phyloP scores from a whole-genome alignment of 257 asterid species.

The Prunella vulgaris region DNA sequence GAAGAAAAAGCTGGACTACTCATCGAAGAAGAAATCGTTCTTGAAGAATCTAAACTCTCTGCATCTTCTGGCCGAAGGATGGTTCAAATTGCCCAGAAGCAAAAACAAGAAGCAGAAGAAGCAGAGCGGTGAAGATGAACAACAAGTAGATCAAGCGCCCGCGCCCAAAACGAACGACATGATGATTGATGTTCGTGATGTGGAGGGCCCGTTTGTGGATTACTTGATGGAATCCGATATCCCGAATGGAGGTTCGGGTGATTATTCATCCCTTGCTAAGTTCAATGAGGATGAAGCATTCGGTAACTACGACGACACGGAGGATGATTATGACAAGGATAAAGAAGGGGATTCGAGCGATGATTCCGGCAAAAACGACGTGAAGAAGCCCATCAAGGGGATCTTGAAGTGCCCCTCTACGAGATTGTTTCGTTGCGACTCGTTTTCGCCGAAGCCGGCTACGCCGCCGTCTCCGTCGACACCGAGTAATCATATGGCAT shows the following conservation, averaged over 20 bases:
- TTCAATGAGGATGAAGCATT: conserved; percentile 13
- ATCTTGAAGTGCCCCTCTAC: conserved; percentile 56
- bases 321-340: background rate
- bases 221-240: background rate
- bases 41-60: conserved; percentile 53
- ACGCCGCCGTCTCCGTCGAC: conserved; percentile 19
- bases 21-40: conserved; percentile 40
- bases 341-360: conserved; percentile 9
- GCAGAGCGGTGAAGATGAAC: background rate
- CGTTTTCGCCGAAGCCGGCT: background rate
- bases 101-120: conserved; percentile 28
- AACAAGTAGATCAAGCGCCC: background rate
- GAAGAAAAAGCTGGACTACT: conserved; percentile 26
- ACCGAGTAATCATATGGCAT: conserved; percentile 4
- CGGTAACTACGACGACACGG: background rate
- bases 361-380: conserved; percentile 18
- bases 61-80: conserved; percentile 56
- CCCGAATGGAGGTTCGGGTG: conserved; percentile 1
- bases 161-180: conserved; percentile 34
- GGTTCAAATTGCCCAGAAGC: conserved; percentile 51
- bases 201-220: conserved; percentile 2
- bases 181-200: conserved; percentile 9
- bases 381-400: conserved; percentile 49
- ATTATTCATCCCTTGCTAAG: conserved; percentile 20
- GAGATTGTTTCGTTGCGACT: conserved; percentile 17